Percentiles rank a stretch among this genome's conserved stretches.
Evolutionary conservation across 331 rosid genomes (phyloP).

Genomic region (Arachis monticola): DNA sequence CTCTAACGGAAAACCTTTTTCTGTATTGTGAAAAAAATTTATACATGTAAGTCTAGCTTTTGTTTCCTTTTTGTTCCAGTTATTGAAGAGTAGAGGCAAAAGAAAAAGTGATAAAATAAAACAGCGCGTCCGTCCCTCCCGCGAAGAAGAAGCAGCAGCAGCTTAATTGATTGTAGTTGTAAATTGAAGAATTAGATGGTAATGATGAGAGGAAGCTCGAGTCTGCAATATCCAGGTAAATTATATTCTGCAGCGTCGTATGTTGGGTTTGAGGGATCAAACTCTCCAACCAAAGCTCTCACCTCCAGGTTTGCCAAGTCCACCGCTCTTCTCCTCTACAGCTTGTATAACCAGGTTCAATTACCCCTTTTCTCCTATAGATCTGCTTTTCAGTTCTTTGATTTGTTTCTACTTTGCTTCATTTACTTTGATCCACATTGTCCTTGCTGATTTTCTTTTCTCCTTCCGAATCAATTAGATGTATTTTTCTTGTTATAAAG

Average conservation of each 20-base stretch:
- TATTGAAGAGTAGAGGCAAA: background rate
- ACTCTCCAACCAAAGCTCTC: slow-evolving; percentile 76
- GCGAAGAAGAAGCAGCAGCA: background rate
- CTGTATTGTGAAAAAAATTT: too few species aligned
- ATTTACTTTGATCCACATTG: background rate
- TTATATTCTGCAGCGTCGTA: slow-evolving; percentile 91
- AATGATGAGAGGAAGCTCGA: slow-evolving; percentile 83
- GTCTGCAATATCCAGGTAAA: slow-evolving; percentile 89
- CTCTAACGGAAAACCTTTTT: too few species aligned
- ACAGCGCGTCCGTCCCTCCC: background rate
- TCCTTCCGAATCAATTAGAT: too few species aligned
- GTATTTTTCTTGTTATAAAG: background rate
- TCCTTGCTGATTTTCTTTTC: background rate
- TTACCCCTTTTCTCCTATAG: background rate
- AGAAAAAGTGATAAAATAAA: background rate
- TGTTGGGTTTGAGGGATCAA: slow-evolving; percentile 89
- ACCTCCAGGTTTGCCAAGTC: slow-evolving; percentile 82
- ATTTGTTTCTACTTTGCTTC: background rate
- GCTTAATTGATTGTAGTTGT: slow-evolving; percentile 4
- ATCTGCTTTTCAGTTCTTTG: background rate
- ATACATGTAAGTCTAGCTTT: too few species aligned
- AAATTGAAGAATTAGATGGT: slow-evolving; percentile 51
- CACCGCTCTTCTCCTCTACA: slow-evolving; percentile 84
- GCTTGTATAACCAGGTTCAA: slow-evolving; percentile 71
- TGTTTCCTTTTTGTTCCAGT: too few species aligned